Percentiles rank a stretch among this genome's conserved stretches.
Conservation (phyloP, 306 rosid species). For the Vigna trinervia region DNA sequence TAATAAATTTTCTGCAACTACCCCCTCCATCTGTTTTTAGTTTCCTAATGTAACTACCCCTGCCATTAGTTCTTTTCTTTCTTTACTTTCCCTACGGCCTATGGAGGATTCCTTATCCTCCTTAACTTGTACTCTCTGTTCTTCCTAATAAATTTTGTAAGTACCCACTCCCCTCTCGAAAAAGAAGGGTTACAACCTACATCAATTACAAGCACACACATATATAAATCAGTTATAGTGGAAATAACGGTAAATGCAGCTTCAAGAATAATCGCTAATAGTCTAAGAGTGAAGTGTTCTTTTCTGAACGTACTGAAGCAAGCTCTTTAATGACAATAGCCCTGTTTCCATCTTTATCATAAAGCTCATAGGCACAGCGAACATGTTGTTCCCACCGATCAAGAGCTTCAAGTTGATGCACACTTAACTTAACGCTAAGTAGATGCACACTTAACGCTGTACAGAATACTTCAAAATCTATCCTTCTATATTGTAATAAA, state of each 20-base stretch:
- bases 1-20: neutral
- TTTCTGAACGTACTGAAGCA: slow-evolving; percentile 75
- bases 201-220: neutral
- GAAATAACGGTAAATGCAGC: neutral
- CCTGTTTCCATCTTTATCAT: slow-evolving; percentile 91
- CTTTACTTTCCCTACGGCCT: no score
- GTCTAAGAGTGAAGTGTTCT: neutral
- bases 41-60: neutral
- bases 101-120: slow-evolving; percentile 1
- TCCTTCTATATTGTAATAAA: slow-evolving; percentile 92
- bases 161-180: neutral
- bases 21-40: neutral
- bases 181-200: neutral
- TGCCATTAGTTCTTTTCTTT: neutral
- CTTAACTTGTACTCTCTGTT: neutral
- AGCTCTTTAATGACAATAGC: slow-evolving; percentile 97
- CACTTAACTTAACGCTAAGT: neutral
- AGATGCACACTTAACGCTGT: slow-evolving; percentile 93
- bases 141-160: neutral
- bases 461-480: slow-evolving; percentile 98
- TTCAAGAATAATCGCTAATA: neutral
- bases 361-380: slow-evolving; percentile 92
- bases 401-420: slow-evolving; percentile 73
- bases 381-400: slow-evolving; percentile 97
- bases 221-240: neutral